phyloP scores from a whole-genome alignment of 306 rosid genomes.

The Fragaria iinumae region DNA sequence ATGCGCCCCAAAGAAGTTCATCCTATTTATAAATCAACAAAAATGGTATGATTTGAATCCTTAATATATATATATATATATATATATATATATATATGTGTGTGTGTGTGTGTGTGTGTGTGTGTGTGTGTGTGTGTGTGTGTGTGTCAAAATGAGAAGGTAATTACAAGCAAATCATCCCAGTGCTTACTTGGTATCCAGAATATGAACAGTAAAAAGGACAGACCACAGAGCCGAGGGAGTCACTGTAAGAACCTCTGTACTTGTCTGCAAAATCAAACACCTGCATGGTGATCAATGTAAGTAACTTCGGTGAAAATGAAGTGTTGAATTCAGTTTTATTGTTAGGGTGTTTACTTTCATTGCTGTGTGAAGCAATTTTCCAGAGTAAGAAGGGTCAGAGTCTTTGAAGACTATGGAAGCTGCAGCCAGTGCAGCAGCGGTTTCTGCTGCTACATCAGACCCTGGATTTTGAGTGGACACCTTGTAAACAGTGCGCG shows the following conservation, averaged over 20 bases:
- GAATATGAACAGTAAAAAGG: slow-evolving; percentile 95
- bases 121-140: too few species aligned
- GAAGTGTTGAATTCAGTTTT: background rate
- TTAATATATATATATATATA: background rate
- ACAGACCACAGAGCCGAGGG: slow-evolving; percentile 66
- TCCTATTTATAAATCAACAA: slow-evolving; percentile 42
- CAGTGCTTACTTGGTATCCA: slow-evolving; percentile 63
- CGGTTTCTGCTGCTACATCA: slow-evolving; percentile 85
- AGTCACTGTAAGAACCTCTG: slow-evolving; percentile 80
- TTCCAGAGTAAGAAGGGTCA: slow-evolving; percentile 57
- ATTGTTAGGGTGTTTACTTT: slow-evolving; percentile 32
- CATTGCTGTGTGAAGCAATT: slow-evolving; percentile 68
- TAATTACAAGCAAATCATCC: background rate
- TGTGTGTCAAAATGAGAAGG: background rate
- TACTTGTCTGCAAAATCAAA: slow-evolving; percentile 76
- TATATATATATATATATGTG: background rate
- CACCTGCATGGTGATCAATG: slow-evolving; percentile 39
- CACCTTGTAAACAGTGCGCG: slow-evolving; percentile 67
- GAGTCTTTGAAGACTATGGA: slow-evolving; percentile 76
- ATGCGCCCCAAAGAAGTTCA: slow-evolving; percentile 94
- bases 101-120: too few species aligned
- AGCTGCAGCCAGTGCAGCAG: slow-evolving; percentile 90
- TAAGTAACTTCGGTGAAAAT: background rate
- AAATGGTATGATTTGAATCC: background rate
- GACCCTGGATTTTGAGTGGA: slow-evolving; percentile 78